Evolutionary conservation across 805 yeast species (phyloP).

Genomic region (Candida andamanensis): DNA sequence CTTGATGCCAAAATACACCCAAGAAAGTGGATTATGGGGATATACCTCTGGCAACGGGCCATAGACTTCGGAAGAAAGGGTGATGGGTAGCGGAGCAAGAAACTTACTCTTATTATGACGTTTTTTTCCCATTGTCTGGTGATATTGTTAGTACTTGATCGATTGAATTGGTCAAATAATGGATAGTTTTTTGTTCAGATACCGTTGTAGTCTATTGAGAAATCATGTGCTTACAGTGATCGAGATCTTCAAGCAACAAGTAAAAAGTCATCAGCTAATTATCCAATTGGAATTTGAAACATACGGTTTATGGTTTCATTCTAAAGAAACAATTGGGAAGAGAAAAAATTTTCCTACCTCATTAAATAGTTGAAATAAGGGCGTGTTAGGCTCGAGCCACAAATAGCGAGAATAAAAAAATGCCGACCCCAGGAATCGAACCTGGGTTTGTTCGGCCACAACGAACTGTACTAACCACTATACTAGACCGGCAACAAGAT

Average conservation of each 20-base stretch:
- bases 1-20: slow-evolving; percentile 42
- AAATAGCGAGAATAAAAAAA: too few relatives aligned
- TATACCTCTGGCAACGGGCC: slow-evolving; percentile 48
- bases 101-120: slow-evolving; percentile 20
- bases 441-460: slow-evolving; percentile 49
- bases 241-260: slow-evolving; percentile 19
- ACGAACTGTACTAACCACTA: slow-evolving; percentile 47
- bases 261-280: slow-evolving; percentile 14
- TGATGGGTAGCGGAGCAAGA: slow-evolving; percentile 58
- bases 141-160: slow-evolving; percentile 9
- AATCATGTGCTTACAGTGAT: slow-evolving; percentile 51
- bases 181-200: slow-evolving; percentile 50
- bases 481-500: slow-evolving; percentile 49
- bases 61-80: slow-evolving; percentile 27
- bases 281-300: background rate
- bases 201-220: slow-evolving; percentile 92
- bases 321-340: too few relatives aligned
- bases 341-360: too few relatives aligned
- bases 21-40: slow-evolving; percentile 67
- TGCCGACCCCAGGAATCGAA: slow-evolving; percentile 52
- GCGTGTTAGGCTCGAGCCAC: too few relatives aligned
- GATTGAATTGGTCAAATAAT: background rate
- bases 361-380: too few relatives aligned
- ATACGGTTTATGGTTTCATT: background rate
- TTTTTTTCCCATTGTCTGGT: slow-evolving; percentile 11